Base-by-base conservation (phyloP, 2,329 filamentous ascomycete species). In the Ophiosphaerella herpotricha region DNA sequence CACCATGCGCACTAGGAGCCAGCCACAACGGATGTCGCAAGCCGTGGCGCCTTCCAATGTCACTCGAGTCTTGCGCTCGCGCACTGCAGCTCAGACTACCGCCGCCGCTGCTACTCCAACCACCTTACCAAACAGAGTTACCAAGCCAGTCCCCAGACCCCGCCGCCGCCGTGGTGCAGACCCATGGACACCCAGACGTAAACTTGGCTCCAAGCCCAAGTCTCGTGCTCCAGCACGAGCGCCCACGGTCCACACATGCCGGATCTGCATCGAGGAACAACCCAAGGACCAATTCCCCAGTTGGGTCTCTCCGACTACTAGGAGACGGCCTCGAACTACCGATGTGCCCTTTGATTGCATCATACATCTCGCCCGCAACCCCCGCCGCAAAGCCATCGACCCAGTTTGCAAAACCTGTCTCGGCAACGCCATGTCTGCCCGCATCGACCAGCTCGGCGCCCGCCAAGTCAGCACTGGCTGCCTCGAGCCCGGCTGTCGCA, bases 341-440 rank as follows among this genome's bases (percentile, higher is more conserved):
- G 58, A 66, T 21, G 48, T 58, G 13, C 67, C 66, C 5, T n/a
- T 9, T 3, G 4, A 16, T 31, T 68, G 66, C 42, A 59, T 68
- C 7, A 18, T 36, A 1, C 67, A 70, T 39, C 58, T 70, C 0
- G 51, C 54, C 2, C 59, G 55, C 3, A 54, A 55, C 31, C 64
- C 67, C 1, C 46, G 51, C 7, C 51, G 39, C n/a, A 60, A 59
- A 32, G 56, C 58, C 16, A 39, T 50, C 31, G 55, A 65, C 3
- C 66, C 67, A 1, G 62, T 70, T 2, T 70, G 67, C 49, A 66
- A 61, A 16, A 33, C 54, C 7, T 70, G 67, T 46, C 62, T 70
- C 11, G 58, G 63, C 1, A 38, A 38, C 4, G 39, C 48, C 46
- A 56, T 70, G 51, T 55, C 60, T 5, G 60, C 66, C 1, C 51